phyloP scores from a whole-genome alignment of 208 protist species.

The Herpetomonas samuelpessoai region DNA sequence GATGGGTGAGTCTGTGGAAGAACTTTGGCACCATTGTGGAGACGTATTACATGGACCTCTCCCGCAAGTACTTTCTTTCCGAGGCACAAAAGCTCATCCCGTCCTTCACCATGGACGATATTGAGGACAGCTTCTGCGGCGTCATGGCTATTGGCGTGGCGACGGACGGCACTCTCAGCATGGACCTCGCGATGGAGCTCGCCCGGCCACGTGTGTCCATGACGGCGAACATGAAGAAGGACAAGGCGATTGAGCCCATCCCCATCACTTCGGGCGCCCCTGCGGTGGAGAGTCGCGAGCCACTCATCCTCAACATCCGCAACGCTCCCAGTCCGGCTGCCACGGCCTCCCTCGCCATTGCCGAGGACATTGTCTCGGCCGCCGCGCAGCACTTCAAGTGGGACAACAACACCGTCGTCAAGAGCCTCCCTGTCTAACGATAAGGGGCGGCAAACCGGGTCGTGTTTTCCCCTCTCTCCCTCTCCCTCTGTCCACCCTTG shows the following conservation, averaged over 20 bases:
- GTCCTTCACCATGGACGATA: conserved; percentile 50
- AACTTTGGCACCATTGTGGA: conserved; percentile 50
- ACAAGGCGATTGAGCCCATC: conserved; percentile 43
- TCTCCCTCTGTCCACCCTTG: too few relatives aligned
- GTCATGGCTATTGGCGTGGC: conserved; percentile 72
- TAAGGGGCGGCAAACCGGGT: too few relatives aligned
- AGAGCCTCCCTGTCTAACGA: background rate
- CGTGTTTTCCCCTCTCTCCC: too few relatives aligned
- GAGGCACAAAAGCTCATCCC: conserved; percentile 76
- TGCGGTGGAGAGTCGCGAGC: conserved; percentile 12
- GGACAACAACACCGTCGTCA: conserved; percentile 17
- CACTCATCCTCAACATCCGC: conserved; percentile 84
- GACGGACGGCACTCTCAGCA: conserved; percentile 45
- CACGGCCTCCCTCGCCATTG: conserved; percentile 85
- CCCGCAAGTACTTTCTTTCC: conserved; percentile 46
- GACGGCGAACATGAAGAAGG: conserved; percentile 23
- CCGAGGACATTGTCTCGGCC: conserved; percentile 72
- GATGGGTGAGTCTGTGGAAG: conserved; percentile 56
- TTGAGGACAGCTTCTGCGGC: conserved; percentile 71
- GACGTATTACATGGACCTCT: conserved; percentile 73
- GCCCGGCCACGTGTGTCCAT: conserved; percentile 53
- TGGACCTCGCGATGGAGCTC: conserved; percentile 80
- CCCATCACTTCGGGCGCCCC: conserved; percentile 6
- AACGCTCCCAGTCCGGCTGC: conserved; percentile 89
- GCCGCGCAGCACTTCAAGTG: conserved; percentile 66